Evolutionary conservation across 73 alveolate genomes (phyloP).

Genomic region (Paramecium sonneborni): DNA sequence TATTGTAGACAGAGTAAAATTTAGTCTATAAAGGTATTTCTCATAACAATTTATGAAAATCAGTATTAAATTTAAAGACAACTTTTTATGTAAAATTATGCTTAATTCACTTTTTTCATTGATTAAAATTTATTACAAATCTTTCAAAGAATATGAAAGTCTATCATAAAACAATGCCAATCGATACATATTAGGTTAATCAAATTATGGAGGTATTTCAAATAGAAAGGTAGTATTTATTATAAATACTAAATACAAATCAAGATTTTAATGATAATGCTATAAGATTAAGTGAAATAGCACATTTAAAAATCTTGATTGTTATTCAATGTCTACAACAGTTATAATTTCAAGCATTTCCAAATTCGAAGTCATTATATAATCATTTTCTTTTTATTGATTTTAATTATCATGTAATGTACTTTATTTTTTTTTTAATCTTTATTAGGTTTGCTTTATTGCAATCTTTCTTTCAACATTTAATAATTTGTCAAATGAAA

Average conservation of each 20-base stretch:
- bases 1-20: background rate
- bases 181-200: background rate
- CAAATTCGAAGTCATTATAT: background rate
- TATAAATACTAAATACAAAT: constrained; percentile 8
- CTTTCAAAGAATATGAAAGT: background rate
- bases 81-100: background rate
- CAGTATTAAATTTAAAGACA: background rate
- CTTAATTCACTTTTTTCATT: background rate
- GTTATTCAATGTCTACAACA: background rate
- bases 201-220: constrained; percentile 5
- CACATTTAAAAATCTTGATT: background rate
- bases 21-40: constrained; percentile 3
- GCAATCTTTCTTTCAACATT: background rate
- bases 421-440: background rate
- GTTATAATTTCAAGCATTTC: background rate
- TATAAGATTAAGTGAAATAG: constrained; percentile 12
- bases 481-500: background rate
- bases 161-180: background rate
- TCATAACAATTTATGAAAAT: background rate
- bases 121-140: background rate
- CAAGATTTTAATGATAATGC: background rate
- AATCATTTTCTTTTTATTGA: background rate
- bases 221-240: background rate
- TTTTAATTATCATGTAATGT: background rate
- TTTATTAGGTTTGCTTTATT: background rate